Evolutionary conservation across 2,329 filamentous ascomycete genomes (phyloP).

Genomic region (Neopestalotiopsis clavispora): DNA sequence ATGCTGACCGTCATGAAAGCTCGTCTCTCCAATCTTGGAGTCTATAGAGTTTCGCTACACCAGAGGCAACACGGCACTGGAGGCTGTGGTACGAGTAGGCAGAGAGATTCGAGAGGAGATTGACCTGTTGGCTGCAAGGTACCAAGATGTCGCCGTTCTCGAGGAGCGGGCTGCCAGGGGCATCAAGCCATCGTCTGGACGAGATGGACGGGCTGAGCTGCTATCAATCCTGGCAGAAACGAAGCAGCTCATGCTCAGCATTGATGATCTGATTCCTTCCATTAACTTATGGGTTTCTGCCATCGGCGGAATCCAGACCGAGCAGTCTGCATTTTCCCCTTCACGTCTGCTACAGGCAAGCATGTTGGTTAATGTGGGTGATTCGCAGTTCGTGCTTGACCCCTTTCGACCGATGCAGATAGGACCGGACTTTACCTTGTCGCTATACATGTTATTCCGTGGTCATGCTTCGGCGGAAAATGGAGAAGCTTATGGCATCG

Average conservation of each 20-base stretch:
- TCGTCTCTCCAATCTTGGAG: conserved; percentile 37
- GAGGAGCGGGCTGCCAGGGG: conserved; percentile 57
- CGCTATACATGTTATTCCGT: conserved; percentile 93
- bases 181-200: conserved; percentile 52
- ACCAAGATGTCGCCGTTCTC: conserved; percentile 71
- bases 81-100: conserved; percentile 83
- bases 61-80: conserved; percentile 66
- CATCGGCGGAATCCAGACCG: conserved; percentile 83
- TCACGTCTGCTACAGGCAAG: conserved; percentile 92
- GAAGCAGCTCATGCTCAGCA: conserved; percentile 73
- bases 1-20: conserved; percentile 24
- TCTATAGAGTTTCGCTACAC: conserved; percentile 47
- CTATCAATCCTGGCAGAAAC: conserved; percentile 76
- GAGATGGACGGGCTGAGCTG: conserved; percentile 68
- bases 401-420: conserved; percentile 74
- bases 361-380: conserved; percentile 84
- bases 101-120: conserved; percentile 86
- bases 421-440: conserved; percentile 84
- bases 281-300: conserved; percentile 94
- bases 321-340: conserved; percentile 85
- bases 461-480: conserved; percentile 68
- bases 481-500: conserved; percentile 50
- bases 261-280: conserved; percentile 89
- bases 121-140: conserved; percentile 74
- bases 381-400: conserved; percentile 77